Conservation (phyloP, 257 asterid species). For the Pogostemon cablin region DNA sequence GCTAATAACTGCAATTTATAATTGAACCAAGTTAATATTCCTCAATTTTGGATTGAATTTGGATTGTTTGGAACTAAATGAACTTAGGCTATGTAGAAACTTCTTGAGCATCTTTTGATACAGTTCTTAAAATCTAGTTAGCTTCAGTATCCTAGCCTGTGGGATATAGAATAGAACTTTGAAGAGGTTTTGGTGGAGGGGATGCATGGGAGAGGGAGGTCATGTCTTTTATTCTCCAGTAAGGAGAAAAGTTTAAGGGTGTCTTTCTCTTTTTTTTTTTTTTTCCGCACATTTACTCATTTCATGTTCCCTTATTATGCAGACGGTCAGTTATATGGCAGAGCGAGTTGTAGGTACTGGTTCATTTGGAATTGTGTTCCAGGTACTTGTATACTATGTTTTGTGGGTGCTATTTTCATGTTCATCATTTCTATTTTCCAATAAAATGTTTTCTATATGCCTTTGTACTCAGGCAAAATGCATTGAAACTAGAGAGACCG, state of each 20-base stretch:
- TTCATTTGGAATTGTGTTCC: constrained; percentile 72
- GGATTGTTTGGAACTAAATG: constrained; percentile 16
- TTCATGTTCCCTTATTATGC: constrained; percentile 29
- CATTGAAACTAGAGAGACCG: constrained; percentile 94
- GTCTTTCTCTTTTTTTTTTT: too few relatives aligned
- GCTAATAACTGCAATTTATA: not conserved
- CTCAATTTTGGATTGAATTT: constrained; percentile 12
- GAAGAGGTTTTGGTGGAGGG: constrained; percentile 18
- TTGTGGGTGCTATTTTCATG: constrained; percentile 2
- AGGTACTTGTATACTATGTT: constrained; percentile 44
- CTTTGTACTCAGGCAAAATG: constrained; percentile 72
- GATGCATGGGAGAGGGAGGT: constrained; percentile 1
- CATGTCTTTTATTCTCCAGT: not conserved
- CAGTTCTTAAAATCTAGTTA: constrained; percentile 22
- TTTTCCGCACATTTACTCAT: constrained; percentile 10
- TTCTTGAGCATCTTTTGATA: constrained; percentile 21
- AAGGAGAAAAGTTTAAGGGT: constrained; percentile 1
- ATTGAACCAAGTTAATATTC: constrained; percentile 13
- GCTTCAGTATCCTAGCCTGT: constrained; percentile 7
- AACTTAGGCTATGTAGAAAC: constrained; percentile 6
- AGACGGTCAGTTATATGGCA: constrained; percentile 71
- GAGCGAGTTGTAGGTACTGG: constrained; percentile 77
- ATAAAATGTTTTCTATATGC: constrained; percentile 16
- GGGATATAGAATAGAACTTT: constrained; percentile 28
- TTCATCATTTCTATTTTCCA: constrained; percentile 4